A percentile compares a stretch with the other conserved stretches of the same genome.
Conservation (phyloP, 805 yeast species). For the Yamadazyma ubonensis region DNA sequence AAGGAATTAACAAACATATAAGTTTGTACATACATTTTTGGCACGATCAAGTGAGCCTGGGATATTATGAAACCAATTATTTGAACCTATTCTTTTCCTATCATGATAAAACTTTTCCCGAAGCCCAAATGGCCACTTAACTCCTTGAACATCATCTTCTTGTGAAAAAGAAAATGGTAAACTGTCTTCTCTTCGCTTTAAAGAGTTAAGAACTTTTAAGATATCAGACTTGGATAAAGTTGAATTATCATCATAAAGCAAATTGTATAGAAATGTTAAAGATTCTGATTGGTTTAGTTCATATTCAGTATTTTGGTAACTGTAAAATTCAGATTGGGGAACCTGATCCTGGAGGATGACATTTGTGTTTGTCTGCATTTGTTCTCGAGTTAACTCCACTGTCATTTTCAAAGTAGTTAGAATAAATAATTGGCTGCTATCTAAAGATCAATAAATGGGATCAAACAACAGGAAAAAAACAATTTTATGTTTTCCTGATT, state of each 20-base stretch:
- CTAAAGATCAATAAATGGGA: not conserved
- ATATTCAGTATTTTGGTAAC: slow-evolving; percentile 24
- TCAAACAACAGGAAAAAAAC: not conserved
- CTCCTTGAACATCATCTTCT: slow-evolving; percentile 35
- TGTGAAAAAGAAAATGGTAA: slow-evolving; percentile 28
- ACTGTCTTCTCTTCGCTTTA: slow-evolving; percentile 35
- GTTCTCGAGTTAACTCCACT: slow-evolving; percentile 11
- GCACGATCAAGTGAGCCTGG: slow-evolving; percentile 35
- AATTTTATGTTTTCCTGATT: too few relatives aligned
- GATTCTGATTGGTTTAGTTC: slow-evolving; percentile 43
- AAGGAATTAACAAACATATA: not conserved
- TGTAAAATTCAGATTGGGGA: not conserved
- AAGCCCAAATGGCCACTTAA: slow-evolving; percentile 34
- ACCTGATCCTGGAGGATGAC: not conserved
- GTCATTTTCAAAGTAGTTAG: slow-evolving; percentile 8
- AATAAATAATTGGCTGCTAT: not conserved
- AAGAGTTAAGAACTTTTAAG: slow-evolving; percentile 31
- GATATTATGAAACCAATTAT: slow-evolving; percentile 39
- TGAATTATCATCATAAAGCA: slow-evolving; percentile 37
- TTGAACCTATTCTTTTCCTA: slow-evolving; percentile 32
- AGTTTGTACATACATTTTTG: slow-evolving; percentile 28
- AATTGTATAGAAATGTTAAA: slow-evolving; percentile 38
- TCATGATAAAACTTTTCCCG: slow-evolving; percentile 32
- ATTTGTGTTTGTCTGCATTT: slow-evolving; percentile 7
- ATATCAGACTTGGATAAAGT: slow-evolving; percentile 35